Conservation (phyloP, 495 filamentous ascomycete genomes). For the Neurospora sp. region DNA sequence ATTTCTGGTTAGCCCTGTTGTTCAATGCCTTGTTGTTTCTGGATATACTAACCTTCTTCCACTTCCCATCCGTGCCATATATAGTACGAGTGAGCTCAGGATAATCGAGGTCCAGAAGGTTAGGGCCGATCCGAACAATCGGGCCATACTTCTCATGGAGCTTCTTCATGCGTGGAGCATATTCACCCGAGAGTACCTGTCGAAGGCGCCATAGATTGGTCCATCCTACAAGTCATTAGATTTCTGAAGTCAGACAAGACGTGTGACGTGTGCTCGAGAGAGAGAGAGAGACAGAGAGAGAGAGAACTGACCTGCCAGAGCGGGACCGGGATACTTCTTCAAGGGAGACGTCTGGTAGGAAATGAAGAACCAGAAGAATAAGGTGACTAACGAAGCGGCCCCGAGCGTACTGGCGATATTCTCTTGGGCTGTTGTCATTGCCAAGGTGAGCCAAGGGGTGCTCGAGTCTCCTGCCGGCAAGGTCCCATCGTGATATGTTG, state of each 20-base stretch:
- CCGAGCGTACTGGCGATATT: not conserved
- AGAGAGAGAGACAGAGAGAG: too few species aligned
- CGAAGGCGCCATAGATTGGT: conserved; percentile 24
- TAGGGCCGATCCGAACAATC: conserved; percentile 28
- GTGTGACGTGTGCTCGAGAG: too few species aligned
- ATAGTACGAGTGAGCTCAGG: conserved; percentile 16
- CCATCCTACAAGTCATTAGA: conserved; percentile 11
- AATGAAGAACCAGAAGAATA: conserved; percentile 18
- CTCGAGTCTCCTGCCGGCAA: not conserved
- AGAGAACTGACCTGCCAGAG: conserved; percentile 13
- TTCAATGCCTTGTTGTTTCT: not conserved
- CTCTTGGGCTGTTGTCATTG: not conserved
- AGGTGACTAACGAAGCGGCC: not conserved
- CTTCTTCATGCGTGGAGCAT: conserved; percentile 17
- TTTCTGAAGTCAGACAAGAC: not conserved
- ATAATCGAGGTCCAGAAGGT: conserved; percentile 22
- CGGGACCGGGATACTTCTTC: conserved; percentile 24
- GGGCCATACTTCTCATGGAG: conserved; percentile 28
- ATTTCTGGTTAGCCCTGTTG: not conserved
- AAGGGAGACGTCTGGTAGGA: conserved; percentile 16
- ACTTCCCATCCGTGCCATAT: conserved; percentile 19
- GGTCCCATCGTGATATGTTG: not conserved
- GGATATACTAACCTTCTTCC: conserved; percentile 10
- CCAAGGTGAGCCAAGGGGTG: not conserved
- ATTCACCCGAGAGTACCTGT: conserved; percentile 16